Conservation (phyloP, 2,329 filamentous ascomycete genomes). For the Trichoderma polysporum region DNA sequence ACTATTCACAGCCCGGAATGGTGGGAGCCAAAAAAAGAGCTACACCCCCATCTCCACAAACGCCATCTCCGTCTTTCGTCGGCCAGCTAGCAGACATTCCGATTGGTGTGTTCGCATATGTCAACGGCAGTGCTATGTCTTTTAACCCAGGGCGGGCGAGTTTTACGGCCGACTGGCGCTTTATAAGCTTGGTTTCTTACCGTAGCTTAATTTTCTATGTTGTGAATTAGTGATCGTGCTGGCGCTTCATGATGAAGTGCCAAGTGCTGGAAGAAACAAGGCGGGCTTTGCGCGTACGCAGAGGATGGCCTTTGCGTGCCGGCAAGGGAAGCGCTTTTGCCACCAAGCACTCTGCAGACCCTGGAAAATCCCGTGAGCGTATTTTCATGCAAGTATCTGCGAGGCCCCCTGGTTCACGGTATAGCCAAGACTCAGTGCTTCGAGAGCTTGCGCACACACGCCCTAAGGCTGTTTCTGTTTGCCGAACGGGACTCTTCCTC, state of each 20-base stretch:
- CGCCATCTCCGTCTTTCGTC: background rate
- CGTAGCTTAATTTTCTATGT: no score
- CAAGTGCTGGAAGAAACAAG: background rate
- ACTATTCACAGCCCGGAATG: conserved; percentile 4
- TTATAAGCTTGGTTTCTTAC: background rate
- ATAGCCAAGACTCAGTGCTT: background rate
- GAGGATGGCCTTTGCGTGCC: background rate
- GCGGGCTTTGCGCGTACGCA: background rate
- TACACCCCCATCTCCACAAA: conserved; percentile 10
- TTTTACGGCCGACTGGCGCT: background rate
- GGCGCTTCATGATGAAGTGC: background rate
- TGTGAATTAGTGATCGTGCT: background rate
- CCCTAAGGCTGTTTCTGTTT: background rate
- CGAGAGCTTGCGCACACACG: background rate
- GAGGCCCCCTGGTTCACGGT: background rate
- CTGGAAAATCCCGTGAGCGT: conserved; percentile 14
- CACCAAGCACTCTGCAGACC: background rate
- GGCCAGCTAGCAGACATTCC: conserved; percentile 1
- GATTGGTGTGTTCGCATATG: conserved; percentile 12
- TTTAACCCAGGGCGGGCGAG: background rate
- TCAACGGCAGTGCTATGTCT: background rate
- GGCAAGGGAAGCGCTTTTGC: background rate
- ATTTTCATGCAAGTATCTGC: conserved; percentile 5
- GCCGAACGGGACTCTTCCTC: background rate
- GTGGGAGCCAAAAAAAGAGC: background rate